phyloP scores from a whole-genome alignment of 2,329 filamentous ascomycete species.

The Ophiostoma populinum region DNA sequence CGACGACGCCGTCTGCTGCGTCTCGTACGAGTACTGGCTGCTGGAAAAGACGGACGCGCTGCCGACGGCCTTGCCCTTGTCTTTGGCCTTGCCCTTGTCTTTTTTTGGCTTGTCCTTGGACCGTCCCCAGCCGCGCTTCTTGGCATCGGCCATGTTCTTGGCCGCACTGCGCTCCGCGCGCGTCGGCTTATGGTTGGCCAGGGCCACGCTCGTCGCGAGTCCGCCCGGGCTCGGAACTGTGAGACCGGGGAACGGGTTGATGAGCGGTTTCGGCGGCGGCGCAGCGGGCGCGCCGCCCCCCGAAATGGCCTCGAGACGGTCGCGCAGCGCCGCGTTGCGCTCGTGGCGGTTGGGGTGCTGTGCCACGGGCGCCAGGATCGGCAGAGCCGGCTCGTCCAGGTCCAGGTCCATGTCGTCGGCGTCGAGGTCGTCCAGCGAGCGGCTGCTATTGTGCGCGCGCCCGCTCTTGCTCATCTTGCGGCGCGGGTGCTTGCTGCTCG shows the following conservation, averaged over 20 bases:
- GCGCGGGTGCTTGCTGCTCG: constrained; percentile 17
- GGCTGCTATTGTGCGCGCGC: background rate
- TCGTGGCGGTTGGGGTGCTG: constrained; percentile 27
- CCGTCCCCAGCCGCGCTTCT: constrained; percentile 34
- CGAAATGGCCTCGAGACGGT: constrained; percentile 38
- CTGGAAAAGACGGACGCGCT: background rate
- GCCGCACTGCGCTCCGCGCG: constrained; percentile 42
- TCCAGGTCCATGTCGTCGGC: constrained; percentile 14
- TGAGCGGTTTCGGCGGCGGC: constrained; percentile 1
- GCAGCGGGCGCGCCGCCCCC: constrained; percentile 16
- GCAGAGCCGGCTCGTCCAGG: background rate
- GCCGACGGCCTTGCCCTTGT: background rate
- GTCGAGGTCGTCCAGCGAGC: background rate
- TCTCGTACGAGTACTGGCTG: constrained; percentile 5
- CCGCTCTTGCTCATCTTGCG: background rate
- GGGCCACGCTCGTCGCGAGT: no score
- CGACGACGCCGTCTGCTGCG: constrained; percentile 1
- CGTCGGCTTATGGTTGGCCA: constrained; percentile 31
- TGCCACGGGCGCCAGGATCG: constrained; percentile 34
- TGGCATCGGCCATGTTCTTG: constrained; percentile 45
- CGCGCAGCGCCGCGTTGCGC: constrained; percentile 21
- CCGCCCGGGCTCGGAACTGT: no score
- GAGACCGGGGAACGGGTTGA: constrained; percentile 15
- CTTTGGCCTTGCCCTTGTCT: background rate
- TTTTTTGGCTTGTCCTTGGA: constrained; percentile 20